Conservation (phyloP, 208 protist species). For the Acanthamoeba castellanii region DNA sequence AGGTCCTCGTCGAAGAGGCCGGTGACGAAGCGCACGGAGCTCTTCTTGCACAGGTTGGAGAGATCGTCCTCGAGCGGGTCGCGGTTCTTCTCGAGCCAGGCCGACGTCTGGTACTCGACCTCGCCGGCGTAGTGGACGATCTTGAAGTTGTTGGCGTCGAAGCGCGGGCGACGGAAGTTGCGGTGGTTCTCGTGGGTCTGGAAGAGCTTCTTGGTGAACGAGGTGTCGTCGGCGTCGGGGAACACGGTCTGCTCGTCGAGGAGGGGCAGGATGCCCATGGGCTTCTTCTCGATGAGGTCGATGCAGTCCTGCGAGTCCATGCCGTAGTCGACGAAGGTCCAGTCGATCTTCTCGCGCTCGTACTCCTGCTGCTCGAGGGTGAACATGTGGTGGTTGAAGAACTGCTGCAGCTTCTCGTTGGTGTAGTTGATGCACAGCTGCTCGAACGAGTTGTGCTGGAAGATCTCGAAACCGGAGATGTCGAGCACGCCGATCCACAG, state of each 20-base stretch:
- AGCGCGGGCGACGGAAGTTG: conserved; percentile 69
- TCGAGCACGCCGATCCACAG: conserved; percentile 89
- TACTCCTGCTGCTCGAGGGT: conserved; percentile 90
- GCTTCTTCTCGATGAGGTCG: conserved; percentile 83
- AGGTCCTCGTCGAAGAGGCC: conserved; percentile 83
- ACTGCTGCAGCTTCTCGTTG: conserved; percentile 91
- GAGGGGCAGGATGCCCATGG: conserved; percentile 84
- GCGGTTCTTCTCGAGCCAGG: conserved; percentile 88
- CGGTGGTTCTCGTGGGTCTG: conserved; percentile 79
- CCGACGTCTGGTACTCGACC: conserved; percentile 79
- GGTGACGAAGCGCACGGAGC: conserved; percentile 78
- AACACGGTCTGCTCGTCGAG: conserved; percentile 89
- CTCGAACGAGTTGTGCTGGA: conserved; percentile 91
- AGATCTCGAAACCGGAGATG: conserved; percentile 96
- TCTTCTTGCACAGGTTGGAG: conserved; percentile 81
- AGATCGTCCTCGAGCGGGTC: conserved; percentile 90
- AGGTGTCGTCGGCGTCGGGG: conserved; percentile 83
- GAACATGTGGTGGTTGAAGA: conserved; percentile 92
- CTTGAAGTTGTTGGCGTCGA: conserved; percentile 84
- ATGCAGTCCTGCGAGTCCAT: conserved; percentile 85
- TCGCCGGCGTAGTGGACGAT: conserved; percentile 90
- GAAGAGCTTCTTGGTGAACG: conserved; percentile 85
- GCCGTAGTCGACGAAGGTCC: conserved; percentile 88
- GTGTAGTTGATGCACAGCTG: conserved; percentile 92
- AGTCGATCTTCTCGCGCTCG: conserved; percentile 86